Conservation (phyloP, 208 protist species). For the Tritrichomonas musculus region DNA sequence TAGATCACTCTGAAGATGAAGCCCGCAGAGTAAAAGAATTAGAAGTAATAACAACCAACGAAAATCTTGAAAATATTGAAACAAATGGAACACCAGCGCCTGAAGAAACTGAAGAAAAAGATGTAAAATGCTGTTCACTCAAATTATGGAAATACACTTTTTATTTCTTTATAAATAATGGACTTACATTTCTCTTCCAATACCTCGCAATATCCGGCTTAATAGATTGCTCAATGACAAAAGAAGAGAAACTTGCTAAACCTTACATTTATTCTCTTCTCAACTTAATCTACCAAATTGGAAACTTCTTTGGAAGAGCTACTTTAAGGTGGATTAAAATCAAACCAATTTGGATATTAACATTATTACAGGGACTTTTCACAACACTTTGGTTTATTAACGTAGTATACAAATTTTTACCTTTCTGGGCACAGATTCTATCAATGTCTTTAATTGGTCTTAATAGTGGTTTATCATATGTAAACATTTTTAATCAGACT, state of each 20-base stretch:
- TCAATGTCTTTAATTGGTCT: not conserved
- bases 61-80: no score
- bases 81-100: no score
- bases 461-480: not conserved
- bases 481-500: not conserved
- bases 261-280: not conserved
- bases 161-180: not conserved
- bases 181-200: not conserved
- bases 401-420: not conserved
- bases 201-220: not conserved
- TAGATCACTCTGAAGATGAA: no score
- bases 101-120: not conserved
- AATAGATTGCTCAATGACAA: constrained; percentile 5
- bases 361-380: not conserved
- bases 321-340: not conserved
- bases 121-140: not conserved
- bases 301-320: not conserved
- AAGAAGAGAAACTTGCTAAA: not conserved
- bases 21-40: no score
- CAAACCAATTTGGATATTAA: not conserved
- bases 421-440: not conserved
- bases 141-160: not conserved
- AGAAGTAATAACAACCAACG: no score
- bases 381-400: not conserved
- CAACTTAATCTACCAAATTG: not conserved